A percentile compares a stretch with the other conserved stretches of the same genome.
phyloP scores from a whole-genome alignment of 495 filamentous ascomycete genomes.

The Paragyromitra xinjiangensis region DNA sequence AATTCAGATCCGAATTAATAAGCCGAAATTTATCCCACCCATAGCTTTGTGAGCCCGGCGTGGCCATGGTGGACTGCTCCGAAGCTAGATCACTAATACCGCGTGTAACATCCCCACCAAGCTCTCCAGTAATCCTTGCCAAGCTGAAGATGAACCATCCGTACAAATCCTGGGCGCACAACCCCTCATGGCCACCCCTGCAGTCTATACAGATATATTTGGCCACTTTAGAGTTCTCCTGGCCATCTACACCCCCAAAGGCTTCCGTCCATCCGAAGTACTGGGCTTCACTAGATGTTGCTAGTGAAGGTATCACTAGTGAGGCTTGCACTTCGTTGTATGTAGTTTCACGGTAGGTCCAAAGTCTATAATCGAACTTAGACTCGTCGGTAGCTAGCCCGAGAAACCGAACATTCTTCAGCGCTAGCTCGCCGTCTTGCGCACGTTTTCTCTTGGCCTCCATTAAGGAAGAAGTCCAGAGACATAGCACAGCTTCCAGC shows the following conservation, averaged over 20 bases:
- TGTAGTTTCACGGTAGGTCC: background rate
- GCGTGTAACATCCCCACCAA: background rate
- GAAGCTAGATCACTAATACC: background rate
- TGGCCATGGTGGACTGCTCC: background rate
- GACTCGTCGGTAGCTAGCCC: background rate
- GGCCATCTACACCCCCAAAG: too few relatives aligned
- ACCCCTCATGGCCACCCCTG: background rate
- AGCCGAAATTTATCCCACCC: constrained; percentile 12
- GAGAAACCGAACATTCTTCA: background rate
- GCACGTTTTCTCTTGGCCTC: background rate
- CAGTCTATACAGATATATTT: background rate
- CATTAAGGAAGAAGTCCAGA: background rate
- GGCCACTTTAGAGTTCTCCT: too few relatives aligned
- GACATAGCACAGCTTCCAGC: constrained; percentile 14
- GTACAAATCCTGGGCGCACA: background rate
- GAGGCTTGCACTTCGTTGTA: background rate
- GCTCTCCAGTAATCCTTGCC: background rate
- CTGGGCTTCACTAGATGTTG: background rate
- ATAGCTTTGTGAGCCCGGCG: background rate
- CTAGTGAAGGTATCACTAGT: background rate
- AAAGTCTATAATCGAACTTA: background rate
- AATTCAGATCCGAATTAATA: background rate
- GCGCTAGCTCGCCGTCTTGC: background rate
- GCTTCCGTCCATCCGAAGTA: background rate
- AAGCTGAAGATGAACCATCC: background rate